These are phyloP conservation scores for Populus trichocarpa DNA, from an alignment of 441 rosid genomes.

Conservation along the genomic window DNA sequence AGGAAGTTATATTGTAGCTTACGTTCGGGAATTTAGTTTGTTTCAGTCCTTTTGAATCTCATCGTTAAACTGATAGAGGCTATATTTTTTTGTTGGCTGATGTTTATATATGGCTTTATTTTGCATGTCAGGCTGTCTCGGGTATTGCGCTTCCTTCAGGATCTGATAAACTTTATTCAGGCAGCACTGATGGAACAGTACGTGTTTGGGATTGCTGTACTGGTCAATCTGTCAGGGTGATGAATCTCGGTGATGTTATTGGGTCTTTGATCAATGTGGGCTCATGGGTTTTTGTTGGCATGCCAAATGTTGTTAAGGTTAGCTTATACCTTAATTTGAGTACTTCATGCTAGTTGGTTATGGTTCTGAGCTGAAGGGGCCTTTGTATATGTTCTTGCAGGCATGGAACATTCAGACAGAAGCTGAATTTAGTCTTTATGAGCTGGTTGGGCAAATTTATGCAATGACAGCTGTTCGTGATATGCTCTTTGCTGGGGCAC, in stretches of 20 bases:
- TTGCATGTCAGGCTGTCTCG: slow-evolving; percentile 47
- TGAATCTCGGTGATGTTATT: slow-evolving; percentile 63
- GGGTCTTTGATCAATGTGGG: slow-evolving; percentile 79
- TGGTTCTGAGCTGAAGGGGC: not conserved
- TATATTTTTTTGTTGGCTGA: not conserved
- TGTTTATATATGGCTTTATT: not conserved
- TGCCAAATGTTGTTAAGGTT: slow-evolving; percentile 80
- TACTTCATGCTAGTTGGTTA: not conserved
- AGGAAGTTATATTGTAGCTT: not conserved
- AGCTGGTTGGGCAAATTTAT: slow-evolving; percentile 82
- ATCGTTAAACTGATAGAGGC: not conserved
- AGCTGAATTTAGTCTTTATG: slow-evolving; percentile 51
- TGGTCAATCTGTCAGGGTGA: slow-evolving; percentile 49
- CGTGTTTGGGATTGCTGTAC: slow-evolving; percentile 82
- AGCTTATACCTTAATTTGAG: not conserved
- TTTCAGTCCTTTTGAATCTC: not conserved
- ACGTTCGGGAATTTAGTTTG: not conserved
- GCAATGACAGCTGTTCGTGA: slow-evolving; percentile 61
- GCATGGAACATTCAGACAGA: slow-evolving; percentile 68
- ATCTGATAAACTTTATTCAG: slow-evolving; percentile 73
- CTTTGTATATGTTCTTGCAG: slow-evolving; percentile 36
- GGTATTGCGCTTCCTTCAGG: slow-evolving; percentile 76
- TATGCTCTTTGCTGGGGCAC: slow-evolving; percentile 77
- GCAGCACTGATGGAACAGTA: slow-evolving; percentile 69
- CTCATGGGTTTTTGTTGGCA: slow-evolving; percentile 80